Evolutionary conservation across 345 rosid genomes (phyloP).

Genomic region (Camelina sativa): DNA sequence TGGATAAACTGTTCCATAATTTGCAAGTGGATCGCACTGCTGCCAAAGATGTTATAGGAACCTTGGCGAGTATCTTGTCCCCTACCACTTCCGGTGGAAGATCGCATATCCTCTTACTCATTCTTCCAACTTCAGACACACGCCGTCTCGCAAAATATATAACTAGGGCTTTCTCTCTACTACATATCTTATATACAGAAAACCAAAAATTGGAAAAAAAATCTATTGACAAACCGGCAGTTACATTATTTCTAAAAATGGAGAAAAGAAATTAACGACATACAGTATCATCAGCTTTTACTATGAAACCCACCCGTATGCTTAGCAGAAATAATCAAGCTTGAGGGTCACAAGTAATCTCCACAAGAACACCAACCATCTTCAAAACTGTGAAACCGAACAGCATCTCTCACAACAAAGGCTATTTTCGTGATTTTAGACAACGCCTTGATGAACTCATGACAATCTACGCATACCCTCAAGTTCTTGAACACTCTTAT

Average conservation of each 20-base stretch:
- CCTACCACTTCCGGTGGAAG: too few relatives aligned
- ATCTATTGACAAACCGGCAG: not conserved
- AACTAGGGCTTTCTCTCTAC: too few relatives aligned
- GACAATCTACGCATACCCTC: conserved; percentile 86
- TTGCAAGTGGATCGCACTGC: conserved; percentile 3
- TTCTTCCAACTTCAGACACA: too few relatives aligned
- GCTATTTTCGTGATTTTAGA: conserved; percentile 56
- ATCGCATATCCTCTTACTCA: too few relatives aligned
- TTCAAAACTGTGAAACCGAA: conserved; percentile 76
- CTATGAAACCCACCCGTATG: conserved; percentile 9
- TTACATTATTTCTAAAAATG: not conserved
- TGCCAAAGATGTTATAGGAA: not conserved
- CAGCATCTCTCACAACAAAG: conserved; percentile 81
- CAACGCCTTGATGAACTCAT: conserved; percentile 75
- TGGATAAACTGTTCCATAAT: not conserved
- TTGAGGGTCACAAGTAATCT: conserved; percentile 61
- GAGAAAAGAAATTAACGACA: not conserved
- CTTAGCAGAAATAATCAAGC: not conserved
- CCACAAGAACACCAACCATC: conserved; percentile 71
- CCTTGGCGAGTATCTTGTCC: too few relatives aligned
- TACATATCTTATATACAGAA: too few relatives aligned
- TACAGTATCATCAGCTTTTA: not conserved
- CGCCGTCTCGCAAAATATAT: too few relatives aligned
- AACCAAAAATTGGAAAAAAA: not conserved
- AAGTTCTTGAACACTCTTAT: conserved; percentile 80